Conservation (phyloP, 2,329 filamentous ascomycete species). For the Daldinia sp. region DNA sequence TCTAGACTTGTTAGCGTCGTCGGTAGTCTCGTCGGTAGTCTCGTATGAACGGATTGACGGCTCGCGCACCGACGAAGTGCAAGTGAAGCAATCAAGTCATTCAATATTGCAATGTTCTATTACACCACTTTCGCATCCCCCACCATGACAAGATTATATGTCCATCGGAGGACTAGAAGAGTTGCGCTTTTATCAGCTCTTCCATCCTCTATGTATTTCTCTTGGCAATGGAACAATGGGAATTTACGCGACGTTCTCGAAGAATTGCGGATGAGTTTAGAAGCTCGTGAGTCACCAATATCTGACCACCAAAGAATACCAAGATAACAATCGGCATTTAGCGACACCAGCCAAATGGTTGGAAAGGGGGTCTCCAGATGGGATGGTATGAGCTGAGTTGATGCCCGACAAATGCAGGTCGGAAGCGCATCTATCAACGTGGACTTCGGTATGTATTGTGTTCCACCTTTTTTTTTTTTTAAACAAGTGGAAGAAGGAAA, state of each 20-base stretch:
- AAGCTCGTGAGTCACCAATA: background rate
- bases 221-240: constrained; percentile 23
- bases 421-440: background rate
- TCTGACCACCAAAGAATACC: constrained; percentile 7
- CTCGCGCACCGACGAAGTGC: constrained; percentile 26
- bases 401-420: constrained; percentile 17
- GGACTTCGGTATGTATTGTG: constrained; percentile 12
- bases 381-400: constrained; percentile 16
- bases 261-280: constrained; percentile 5
- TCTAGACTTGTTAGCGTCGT: constrained; percentile 19
- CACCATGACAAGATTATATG: constrained; percentile 23
- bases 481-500: too few species aligned
- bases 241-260: constrained; percentile 11
- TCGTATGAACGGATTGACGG: constrained; percentile 26
- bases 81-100: constrained; percentile 8
- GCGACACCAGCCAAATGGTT: background rate
- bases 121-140: constrained; percentile 15
- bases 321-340: constrained; percentile 11
- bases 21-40: constrained; percentile 28
- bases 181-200: constrained; percentile 22
- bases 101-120: constrained; percentile 8
- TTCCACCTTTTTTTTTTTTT: constrained; percentile 12
- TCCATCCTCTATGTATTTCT: constrained; percentile 11
- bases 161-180: constrained; percentile 9
- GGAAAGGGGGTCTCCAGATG: background rate